Conservation (phyloP, 495 filamentous ascomycete species). For the Lasiosphaeriaceae sp. region DNA sequence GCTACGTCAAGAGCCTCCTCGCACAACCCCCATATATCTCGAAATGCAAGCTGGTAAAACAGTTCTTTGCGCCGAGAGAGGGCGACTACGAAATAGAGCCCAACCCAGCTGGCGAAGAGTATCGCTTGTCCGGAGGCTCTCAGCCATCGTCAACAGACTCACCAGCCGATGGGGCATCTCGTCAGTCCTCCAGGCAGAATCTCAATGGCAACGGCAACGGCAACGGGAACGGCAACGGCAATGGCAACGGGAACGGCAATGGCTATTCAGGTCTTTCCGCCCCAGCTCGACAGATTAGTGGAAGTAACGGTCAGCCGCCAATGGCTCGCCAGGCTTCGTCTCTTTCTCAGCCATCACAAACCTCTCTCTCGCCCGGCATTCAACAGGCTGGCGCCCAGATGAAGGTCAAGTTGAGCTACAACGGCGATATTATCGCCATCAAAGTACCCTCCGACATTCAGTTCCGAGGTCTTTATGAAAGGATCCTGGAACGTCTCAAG, state of each 20-base stretch:
- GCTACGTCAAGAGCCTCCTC: conserved; percentile 89
- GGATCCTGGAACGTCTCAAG: conserved; percentile 71
- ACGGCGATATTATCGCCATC: conserved; percentile 86
- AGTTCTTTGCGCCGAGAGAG: conserved; percentile 84
- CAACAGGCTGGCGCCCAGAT: conserved; percentile 46
- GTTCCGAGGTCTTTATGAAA: conserved; percentile 76
- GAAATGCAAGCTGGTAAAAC: conserved; percentile 73
- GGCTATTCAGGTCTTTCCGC: conserved; percentile 54
- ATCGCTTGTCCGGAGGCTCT: conserved; percentile 65
- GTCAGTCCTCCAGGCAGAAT: conserved; percentile 70
- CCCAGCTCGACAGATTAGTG: conserved; percentile 52
- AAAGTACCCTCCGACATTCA: conserved; percentile 76
- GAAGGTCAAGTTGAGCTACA: conserved; percentile 93
- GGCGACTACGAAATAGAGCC: conserved; percentile 91
- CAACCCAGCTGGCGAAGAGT: conserved; percentile 59
- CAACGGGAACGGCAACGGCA: conserved; percentile 47
- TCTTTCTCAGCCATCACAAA: conserved; percentile 65
- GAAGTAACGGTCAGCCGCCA: conserved; percentile 49
- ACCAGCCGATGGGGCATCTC: conserved; percentile 54
- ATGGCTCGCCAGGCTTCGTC: conserved; percentile 72
- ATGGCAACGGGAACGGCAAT: conserved; percentile 47
- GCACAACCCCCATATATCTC: conserved; percentile 80
- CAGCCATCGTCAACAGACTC: conserved; percentile 64
- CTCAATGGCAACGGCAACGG: conserved; percentile 54
- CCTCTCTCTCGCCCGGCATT: conserved; percentile 48